phyloP scores from a whole-genome alignment of 2,329 filamentous ascomycete genomes.

The Neospermospora avenae region DNA sequence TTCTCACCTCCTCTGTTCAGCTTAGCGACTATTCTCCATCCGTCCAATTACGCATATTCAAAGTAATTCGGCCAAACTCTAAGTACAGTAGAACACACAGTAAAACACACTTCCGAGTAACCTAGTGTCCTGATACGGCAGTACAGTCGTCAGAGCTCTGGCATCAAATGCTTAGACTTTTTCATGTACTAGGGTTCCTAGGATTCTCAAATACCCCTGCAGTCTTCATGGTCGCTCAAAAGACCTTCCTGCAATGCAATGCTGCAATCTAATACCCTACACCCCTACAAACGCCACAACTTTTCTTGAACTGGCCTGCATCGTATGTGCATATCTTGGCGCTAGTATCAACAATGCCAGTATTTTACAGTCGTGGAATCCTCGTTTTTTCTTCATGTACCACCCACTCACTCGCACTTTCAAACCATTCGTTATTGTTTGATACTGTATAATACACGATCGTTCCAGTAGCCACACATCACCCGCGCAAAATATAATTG shows the following conservation, averaged over 20 bases:
- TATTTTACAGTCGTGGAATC: not conserved
- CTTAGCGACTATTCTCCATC: not conserved
- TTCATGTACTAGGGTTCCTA: not conserved
- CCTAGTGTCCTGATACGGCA: too few species aligned
- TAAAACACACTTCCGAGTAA: too few species aligned
- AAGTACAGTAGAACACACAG: too few species aligned
- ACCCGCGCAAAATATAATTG: not conserved
- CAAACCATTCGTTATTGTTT: constrained; percentile 1
- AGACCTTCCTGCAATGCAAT: not conserved
- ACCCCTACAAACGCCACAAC: not conserved
- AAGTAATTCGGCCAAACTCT: not conserved
- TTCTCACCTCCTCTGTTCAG: not conserved
- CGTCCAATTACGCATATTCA: constrained; percentile 1
- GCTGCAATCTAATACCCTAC: not conserved
- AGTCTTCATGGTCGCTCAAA: not conserved
- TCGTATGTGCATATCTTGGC: not conserved
- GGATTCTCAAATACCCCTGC: not conserved
- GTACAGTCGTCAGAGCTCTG: not conserved
- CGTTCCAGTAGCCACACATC: not conserved
- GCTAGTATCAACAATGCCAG: not conserved
- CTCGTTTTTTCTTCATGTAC: not conserved
- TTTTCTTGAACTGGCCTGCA: not conserved
- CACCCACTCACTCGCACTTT: not conserved
- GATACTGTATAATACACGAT: constrained; percentile 8
- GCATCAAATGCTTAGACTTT: not conserved